A percentile compares a stretch with the other conserved stretches of the same genome.
These are phyloP conservation scores for Hymenotorrendiella dingleyae DNA, from an alignment of 2,329 filamentous ascomycete species.

Conservation along the genomic window DNA sequence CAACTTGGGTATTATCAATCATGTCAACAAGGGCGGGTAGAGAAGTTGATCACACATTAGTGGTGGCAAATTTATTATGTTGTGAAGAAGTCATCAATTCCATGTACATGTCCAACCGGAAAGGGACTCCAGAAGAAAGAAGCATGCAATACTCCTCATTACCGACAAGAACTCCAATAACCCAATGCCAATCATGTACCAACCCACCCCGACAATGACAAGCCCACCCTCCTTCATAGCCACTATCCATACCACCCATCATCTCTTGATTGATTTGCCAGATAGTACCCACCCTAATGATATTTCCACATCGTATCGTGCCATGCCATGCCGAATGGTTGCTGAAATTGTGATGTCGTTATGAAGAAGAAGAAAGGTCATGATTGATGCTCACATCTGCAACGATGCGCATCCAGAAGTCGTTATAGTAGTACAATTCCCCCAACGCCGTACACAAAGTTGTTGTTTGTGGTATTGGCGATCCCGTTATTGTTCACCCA, in stretches of 20 bases:
- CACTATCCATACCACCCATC: too few relatives aligned
- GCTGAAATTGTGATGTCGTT: not conserved
- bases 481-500: conserved; percentile 9
- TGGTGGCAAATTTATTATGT: too few relatives aligned
- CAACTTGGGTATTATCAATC: too few relatives aligned
- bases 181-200: conserved; percentile 1
- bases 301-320: too few relatives aligned
- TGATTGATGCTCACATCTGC: not conserved
- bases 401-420: not conserved
- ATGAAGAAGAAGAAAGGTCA: conserved; percentile 1
- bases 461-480: not conserved
- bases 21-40: too few relatives aligned
- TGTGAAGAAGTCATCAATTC: not conserved
- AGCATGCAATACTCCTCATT: not conserved
- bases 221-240: not conserved
- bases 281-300: too few relatives aligned
- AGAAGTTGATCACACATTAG: too few relatives aligned
- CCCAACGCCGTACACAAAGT: not conserved
- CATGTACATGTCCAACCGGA: not conserved
- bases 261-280: too few relatives aligned
- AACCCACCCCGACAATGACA: not conserved
- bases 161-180: conserved; percentile 1
- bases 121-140: not conserved
- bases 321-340: not conserved
- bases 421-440: not conserved